Base-by-base conservation (phyloP, 192 early-diverging fungal species). In the Endogone sp. region DNA sequence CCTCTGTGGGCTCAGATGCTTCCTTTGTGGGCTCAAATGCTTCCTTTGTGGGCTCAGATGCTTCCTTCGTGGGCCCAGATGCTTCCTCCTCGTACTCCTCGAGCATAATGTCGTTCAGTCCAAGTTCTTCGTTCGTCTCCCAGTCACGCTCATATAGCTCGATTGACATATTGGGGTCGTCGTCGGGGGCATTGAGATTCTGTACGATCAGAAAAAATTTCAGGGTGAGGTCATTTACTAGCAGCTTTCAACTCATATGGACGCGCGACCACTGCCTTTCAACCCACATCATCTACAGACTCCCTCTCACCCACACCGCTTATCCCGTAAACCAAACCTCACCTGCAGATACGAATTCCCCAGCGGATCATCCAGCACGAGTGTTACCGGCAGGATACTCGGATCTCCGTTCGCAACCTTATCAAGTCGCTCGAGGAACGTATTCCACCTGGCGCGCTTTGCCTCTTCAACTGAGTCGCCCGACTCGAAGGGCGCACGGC, bases 151-250 rank as follows among this genome's bases (percentile, higher is more conserved):
- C 89, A 67, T 94, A 98, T 16, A 84, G 83, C 71, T 92, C 93
- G 57, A 85, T 86, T 4, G 72, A 84, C 96, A 98, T 98, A 71
- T 95, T 92, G n/a, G 96, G 96, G 69, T 98, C 96, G 9, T 84
- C 79, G 71, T 97, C 96, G 23, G 96, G 96, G 21, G 96, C 96
- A 75, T 97, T 96, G 56, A 91, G 76, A 85, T 97, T 98, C 79
- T 71, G 59, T 27, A 55, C 20, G 29, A 62, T 21, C n/a, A n/a
- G n/a, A n/a, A n/a, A n/a, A n/a, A n/a, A n/a, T n/a, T n/a, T n/a
- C n/a, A 0, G 37, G 6, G 37, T 49, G 37, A 16, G 37, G 37
- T 49, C 37, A 49, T 49, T 49, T 49, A n/a, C n/a, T n/a, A n/a
- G n/a, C n/a, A n/a, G n/a, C n/a, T n/a, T n/a, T n/a, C n/a, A n/a